These are phyloP conservation scores for Fonsecaea pedrosoi DNA, from an alignment of 2,329 filamentous ascomycete species.

Conservation along the genomic window DNA sequence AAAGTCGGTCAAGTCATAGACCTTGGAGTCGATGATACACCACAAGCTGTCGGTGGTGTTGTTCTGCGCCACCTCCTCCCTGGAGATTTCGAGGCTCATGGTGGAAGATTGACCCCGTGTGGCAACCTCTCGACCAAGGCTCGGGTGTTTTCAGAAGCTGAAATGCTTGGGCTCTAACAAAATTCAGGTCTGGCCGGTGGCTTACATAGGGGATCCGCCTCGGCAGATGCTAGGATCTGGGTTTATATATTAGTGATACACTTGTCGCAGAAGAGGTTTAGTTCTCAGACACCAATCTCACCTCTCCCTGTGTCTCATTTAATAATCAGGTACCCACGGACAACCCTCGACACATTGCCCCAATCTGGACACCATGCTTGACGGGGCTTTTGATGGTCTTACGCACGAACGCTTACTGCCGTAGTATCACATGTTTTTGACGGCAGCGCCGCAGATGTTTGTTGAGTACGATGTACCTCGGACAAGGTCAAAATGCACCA, in stretches of 20 bases:
- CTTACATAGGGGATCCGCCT: conserved; percentile 13
- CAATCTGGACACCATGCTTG: not conserved
- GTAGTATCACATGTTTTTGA: not conserved
- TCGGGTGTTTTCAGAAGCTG: not conserved
- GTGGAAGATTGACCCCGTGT: not conserved
- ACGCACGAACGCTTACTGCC: not conserved
- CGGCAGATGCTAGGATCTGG: conserved; percentile 1
- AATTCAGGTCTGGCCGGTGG: not conserved
- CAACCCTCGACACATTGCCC: not conserved
- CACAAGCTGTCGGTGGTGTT: conserved; percentile 77
- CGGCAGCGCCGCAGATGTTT: not conserved
- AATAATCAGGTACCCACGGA: not conserved
- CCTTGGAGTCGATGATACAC: conserved; percentile 81
- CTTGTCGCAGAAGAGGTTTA: not conserved
- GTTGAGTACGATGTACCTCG: conserved; percentile 10
- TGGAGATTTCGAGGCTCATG: conserved; percentile 53
- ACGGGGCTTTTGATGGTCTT: not conserved
- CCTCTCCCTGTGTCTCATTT: not conserved
- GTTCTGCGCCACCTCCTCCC: conserved; percentile 78
- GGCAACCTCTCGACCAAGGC: conserved; percentile 3
- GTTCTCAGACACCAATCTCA: not conserved
- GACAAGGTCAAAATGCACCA: not conserved
- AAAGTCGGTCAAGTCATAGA: conserved; percentile 83
- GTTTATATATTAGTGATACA: conserved; percentile 22
- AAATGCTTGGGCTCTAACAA: not conserved